Percentiles rank a stretch among this genome's conserved stretches.
Evolutionary conservation across 139 green algal genomes (phyloP).

Genomic region (Chlamydomonas urium): DNA sequence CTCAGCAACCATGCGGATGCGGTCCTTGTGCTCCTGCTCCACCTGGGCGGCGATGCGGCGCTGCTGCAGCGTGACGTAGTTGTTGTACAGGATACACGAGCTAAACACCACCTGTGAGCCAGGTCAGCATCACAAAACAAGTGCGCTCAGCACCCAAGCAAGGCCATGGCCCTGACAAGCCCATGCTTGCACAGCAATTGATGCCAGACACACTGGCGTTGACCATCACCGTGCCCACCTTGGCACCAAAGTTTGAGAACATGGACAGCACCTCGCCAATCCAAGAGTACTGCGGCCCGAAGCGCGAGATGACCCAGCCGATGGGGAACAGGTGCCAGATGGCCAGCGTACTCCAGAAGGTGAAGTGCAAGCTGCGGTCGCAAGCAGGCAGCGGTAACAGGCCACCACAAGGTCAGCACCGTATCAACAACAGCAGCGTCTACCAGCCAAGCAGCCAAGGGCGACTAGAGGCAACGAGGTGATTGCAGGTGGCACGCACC

Average conservation of each 20-base stretch:
- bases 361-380: constrained; percentile 16
- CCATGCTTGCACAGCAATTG: too few species aligned
- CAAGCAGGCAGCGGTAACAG: too few species aligned
- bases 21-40: constrained; percentile 26
- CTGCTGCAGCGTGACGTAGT: constrained; percentile 26
- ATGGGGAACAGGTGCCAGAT: constrained; percentile 29
- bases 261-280: constrained; percentile 18
- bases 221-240: too few species aligned
- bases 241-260: constrained; percentile 29
- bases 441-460: too few species aligned
- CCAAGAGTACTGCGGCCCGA: not conserved
- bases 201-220: too few species aligned
- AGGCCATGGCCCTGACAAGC: too few species aligned
- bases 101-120: constrained; percentile 24
- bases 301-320: constrained; percentile 9
- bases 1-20: constrained; percentile 17
- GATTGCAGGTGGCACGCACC: too few species aligned
- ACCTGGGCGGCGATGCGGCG: constrained; percentile 17
- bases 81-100: constrained; percentile 31
- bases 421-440: too few species aligned
- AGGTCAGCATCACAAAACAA: too few species aligned
- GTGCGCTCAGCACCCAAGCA: too few species aligned
- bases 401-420: too few species aligned
- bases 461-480: too few species aligned
- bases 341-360: not conserved